Conservation (phyloP, 208 protist genomes). For the Trypanosoma platydactyli region DNA sequence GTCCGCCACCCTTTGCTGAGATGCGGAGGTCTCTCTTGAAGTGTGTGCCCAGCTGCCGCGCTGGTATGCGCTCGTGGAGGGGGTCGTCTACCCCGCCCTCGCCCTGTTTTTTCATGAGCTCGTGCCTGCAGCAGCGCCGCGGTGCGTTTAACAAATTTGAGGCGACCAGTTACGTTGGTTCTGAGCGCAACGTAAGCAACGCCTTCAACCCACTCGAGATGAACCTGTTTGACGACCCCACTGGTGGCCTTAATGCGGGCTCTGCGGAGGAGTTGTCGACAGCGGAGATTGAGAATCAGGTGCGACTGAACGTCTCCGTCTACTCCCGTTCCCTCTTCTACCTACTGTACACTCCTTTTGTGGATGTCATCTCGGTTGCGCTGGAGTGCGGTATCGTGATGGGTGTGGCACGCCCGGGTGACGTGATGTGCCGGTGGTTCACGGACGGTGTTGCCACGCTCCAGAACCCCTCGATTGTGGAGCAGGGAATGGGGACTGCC, state of each 20-base stretch:
- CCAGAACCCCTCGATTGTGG: conserved; percentile 46
- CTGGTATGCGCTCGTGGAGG: background rate
- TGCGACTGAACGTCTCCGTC: conserved; percentile 51
- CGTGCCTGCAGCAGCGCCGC: conserved; percentile 6
- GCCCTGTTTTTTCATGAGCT: background rate
- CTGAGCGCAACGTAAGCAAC: conserved; percentile 17
- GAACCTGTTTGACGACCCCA: conserved; percentile 87
- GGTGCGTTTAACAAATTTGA: conserved; percentile 33
- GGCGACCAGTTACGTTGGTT: conserved; percentile 17
- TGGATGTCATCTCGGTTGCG: conserved; percentile 61
- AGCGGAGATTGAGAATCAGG: conserved; percentile 65
- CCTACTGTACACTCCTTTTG: conserved; percentile 76
- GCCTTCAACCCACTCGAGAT: conserved; percentile 43
- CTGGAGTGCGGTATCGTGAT: conserved; percentile 50
- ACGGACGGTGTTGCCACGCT: conserved; percentile 57
- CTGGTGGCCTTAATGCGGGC: conserved; percentile 65
- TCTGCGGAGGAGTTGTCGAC: conserved; percentile 73
- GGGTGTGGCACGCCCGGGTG: conserved; percentile 30
- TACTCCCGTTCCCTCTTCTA: conserved; percentile 59
- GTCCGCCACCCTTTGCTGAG: background rate
- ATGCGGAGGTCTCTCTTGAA: background rate
- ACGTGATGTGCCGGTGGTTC: conserved; percentile 70
- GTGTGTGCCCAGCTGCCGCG: background rate
- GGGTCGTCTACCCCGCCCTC: background rate
- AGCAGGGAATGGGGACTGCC: conserved; percentile 50